phyloP scores from a whole-genome alignment of 2,329 filamentous ascomycete genomes.

The Ceratocystis colombiana region DNA sequence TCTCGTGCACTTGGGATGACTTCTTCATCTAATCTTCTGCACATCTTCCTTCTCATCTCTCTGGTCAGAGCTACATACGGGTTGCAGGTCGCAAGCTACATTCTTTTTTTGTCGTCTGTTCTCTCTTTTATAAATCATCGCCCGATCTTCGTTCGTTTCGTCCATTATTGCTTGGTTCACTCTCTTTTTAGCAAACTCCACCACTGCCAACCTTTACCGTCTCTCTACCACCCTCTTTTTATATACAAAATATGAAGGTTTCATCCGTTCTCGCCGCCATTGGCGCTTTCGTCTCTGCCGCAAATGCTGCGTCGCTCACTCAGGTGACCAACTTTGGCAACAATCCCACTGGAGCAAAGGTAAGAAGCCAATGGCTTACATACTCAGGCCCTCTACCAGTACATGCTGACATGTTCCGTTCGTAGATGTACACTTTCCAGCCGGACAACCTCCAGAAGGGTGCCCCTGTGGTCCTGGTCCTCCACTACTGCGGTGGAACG shows the following conservation, averaged over 20 bases:
- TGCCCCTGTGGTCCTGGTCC: constrained; percentile 42
- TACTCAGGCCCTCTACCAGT: neutral
- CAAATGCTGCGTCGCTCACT: constrained; percentile 30
- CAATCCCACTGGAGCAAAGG: constrained; percentile 28
- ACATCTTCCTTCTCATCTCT: neutral
- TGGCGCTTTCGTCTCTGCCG: constrained; percentile 11
- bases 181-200: neutral
- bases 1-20: neutral
- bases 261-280: constrained; percentile 12
- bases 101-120: neutral
- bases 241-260: constrained; percentile 14
- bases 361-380: neutral
- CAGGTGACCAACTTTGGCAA: constrained; percentile 37
- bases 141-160: neutral
- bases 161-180: neutral
- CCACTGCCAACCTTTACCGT: too few species aligned
- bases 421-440: constrained; percentile 30
- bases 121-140: neutral
- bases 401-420: neutral
- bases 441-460: constrained; percentile 34
- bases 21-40: neutral
- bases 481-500: constrained; percentile 46
- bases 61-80: neutral
- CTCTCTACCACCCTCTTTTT: too few species aligned
- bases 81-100: neutral